Percentiles rank a stretch among this genome's conserved stretches.
Conservation (phyloP, 768 basidiomycete species). For the Trametes cinnabarina region DNA sequence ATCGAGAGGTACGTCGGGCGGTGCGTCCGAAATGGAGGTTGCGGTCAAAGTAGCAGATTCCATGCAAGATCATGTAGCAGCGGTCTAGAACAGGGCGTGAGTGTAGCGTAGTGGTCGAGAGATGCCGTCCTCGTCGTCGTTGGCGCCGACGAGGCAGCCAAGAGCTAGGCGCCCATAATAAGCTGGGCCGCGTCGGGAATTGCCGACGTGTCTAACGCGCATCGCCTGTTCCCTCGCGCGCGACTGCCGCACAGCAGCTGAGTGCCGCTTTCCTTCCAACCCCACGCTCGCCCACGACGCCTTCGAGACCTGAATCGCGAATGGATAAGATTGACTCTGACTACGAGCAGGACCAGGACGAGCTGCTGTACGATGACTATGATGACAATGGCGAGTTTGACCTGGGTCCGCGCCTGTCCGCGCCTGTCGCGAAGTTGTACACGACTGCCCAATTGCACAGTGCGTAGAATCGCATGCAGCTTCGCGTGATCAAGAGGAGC, state of each 20-base stretch:
- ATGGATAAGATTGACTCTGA: conserved; percentile 6
- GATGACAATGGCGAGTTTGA: conserved; percentile 19
- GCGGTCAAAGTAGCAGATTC: conserved; percentile 6
- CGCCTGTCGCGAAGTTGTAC: conserved; percentile 22
- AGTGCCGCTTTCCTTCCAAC: background rate
- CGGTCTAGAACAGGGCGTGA: background rate
- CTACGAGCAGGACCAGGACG: conserved; percentile 22
- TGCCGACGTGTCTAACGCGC: background rate
- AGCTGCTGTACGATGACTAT: conserved; percentile 17
- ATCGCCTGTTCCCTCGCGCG: background rate
- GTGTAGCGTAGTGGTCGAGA: background rate
- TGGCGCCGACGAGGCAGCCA: background rate
- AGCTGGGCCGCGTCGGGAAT: background rate
- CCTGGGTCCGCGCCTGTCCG: conserved; percentile 21
- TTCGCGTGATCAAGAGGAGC: background rate
- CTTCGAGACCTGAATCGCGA: background rate
- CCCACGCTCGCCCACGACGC: background rate
- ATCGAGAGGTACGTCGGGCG: conserved; percentile 3
- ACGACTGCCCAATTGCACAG: conserved; percentile 25
- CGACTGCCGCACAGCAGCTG: background rate
- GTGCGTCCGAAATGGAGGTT: background rate
- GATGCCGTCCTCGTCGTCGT: conserved; percentile 5
- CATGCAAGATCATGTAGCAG: conserved; percentile 15
- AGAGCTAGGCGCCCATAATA: conserved; percentile 6
- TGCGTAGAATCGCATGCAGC: background rate